Conservation (phyloP, 495 filamentous ascomycete genomes). For the Apodospora peruviana region DNA sequence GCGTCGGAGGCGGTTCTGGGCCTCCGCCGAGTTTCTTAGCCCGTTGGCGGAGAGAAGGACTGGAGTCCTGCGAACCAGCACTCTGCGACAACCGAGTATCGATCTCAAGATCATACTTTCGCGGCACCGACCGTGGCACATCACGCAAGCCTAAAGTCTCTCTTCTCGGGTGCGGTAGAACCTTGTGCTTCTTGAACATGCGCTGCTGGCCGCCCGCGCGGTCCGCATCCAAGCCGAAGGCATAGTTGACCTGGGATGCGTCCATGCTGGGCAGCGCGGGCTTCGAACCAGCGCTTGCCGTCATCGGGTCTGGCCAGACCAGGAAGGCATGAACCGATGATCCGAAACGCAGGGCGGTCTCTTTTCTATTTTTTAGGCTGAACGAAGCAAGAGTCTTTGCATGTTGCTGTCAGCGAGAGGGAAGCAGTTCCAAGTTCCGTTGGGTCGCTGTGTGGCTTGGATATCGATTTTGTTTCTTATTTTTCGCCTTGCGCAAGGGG, state of each 20-base stretch:
- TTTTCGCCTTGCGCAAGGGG: too few species aligned
- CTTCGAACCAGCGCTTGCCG: constrained; percentile 14
- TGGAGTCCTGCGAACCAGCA: constrained; percentile 19
- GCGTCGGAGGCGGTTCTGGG: constrained; percentile 47
- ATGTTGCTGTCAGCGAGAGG: constrained; percentile 8
- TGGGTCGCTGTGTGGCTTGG: background rate
- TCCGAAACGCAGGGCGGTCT: background rate
- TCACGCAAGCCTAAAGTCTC: constrained; percentile 11
- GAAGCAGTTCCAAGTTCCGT: background rate
- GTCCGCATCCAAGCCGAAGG: constrained; percentile 10
- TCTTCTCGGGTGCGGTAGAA: constrained; percentile 45
- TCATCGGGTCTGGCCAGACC: constrained; percentile 9
- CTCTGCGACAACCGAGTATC: constrained; percentile 16
- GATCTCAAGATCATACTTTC: constrained; percentile 11
- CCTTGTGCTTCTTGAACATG: constrained; percentile 51
- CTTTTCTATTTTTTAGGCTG: constrained; percentile 5
- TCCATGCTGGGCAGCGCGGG: constrained; percentile 17
- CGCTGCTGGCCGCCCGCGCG: constrained; percentile 20
- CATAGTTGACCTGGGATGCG: constrained; percentile 16
- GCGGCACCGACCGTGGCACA: constrained; percentile 8
- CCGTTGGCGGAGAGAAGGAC: constrained; percentile 18
- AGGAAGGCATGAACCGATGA: constrained; percentile 3
- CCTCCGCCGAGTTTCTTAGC: constrained; percentile 25
- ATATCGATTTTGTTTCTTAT: too few species aligned
- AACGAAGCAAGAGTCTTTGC: constrained; percentile 8